A percentile compares a stretch with the other conserved stretches of the same genome.
Conservation (phyloP, 1,284 basidiomycete species). For the Wallemia hederae region DNA sequence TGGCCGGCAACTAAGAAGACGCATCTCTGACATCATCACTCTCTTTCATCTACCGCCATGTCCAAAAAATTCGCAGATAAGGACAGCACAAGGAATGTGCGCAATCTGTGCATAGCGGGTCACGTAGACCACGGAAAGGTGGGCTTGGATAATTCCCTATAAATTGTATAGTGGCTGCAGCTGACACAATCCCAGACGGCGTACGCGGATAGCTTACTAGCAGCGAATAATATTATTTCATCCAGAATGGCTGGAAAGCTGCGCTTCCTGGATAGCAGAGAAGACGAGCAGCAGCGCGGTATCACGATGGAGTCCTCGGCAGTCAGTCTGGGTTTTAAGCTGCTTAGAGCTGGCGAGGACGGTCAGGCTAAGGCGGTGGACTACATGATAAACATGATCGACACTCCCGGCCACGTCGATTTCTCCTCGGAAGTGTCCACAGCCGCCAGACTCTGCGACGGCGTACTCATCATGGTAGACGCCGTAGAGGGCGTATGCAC, state of each 20-base stretch:
- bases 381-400: constrained; percentile 39
- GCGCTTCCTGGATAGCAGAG: constrained; percentile 76
- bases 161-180: neutral
- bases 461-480: constrained; percentile 86
- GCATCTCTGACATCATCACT: neutral
- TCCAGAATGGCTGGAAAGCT: constrained; percentile 82
- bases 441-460: constrained; percentile 75
- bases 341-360: constrained; percentile 26
- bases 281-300: constrained; percentile 90
- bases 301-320: constrained; percentile 99
- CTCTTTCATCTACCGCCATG: neutral
- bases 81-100: constrained; percentile 1
- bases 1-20: neutral
- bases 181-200: constrained; percentile 29
- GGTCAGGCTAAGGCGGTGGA: constrained; percentile 6
- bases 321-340: constrained; percentile 33
- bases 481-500: constrained; percentile 96
- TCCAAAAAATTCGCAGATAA: neutral
- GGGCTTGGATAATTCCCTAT: constrained; percentile 1
- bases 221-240: constrained; percentile 94
- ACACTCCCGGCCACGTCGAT: constrained; percentile 96
- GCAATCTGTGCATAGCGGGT: constrained; percentile 1
- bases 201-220: constrained; percentile 78
- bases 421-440: constrained; percentile 93
- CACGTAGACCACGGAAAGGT: constrained; percentile 12